Base-by-base conservation (phyloP, 1,139 yeast species). In the Magnusiomyces ingens region DNA sequence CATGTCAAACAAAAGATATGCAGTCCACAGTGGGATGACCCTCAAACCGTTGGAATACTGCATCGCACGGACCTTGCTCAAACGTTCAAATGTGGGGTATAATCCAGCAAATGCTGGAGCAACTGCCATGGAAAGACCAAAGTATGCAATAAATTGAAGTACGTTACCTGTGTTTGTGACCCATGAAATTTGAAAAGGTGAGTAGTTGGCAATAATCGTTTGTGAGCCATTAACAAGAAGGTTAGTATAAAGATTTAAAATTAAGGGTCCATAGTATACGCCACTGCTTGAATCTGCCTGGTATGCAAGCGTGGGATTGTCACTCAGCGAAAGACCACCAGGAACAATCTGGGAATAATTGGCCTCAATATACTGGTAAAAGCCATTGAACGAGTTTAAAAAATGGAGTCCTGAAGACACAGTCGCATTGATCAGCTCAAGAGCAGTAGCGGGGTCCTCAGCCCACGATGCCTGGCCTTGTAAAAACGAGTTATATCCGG, bases 11-110 rank as follows among this genome's bases (percentile, higher is more conserved):
- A 66, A 29, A 3, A 66, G 52, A 51, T 70, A 68, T 3, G 71
- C 69, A 5, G 59, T 53, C 72, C 73, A 70, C 17, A 69, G 55
- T 1, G 73, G 72, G 11, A 67, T 48, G 1, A 69, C 69, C 19
- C 68, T 56, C 42, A 70, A 55, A 17, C 73, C 73, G 50, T 70
- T 70, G 4, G 73, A 70, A 52, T 69, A 70, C 21, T 70, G 72
- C 64, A 70, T 64, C 1, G 72, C 71, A 21, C 73, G 58, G 10
- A 70, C 72, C 47, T 64, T 62, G 43, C 66, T 59, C 11, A 70
- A 58, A 38, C 72, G 62, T 55, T 70, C 73, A 56, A 60, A 65
- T 1, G 73, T 70, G 2, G 73, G 73, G 52, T 70, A 70, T 3
- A 70, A 57, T 1, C 68, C 60, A 21, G 65, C 59, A 54, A 70